phyloP scores from a whole-genome alignment of 371 early-diverging fungal species.

The Rhizomucor miehei region DNA sequence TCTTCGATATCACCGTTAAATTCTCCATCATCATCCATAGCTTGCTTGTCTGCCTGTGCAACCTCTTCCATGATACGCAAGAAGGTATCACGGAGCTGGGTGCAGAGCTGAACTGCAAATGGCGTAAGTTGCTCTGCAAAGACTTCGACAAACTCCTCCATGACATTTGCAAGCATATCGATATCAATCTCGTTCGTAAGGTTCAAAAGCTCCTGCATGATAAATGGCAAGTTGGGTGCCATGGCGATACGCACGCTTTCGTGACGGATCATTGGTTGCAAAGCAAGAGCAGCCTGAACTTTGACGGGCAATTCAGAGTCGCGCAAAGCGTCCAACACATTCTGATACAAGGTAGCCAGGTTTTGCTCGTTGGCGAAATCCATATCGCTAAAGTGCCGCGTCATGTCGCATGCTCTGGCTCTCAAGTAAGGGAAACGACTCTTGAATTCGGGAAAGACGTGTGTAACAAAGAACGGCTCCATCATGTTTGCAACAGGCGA shows the following conservation, averaged over 20 bases:
- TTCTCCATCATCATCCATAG: conserved; percentile 34
- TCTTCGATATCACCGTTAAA: conserved; percentile 48
- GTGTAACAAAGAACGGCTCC: conserved; percentile 75
- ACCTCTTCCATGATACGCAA: conserved; percentile 76
- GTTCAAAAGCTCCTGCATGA: conserved; percentile 82
- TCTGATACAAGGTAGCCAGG: conserved; percentile 55
- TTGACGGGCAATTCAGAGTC: conserved; percentile 84
- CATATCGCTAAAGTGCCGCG: conserved; percentile 39
- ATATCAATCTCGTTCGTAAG: conserved; percentile 89
- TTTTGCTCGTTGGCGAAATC: conserved; percentile 46
- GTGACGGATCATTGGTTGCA: conserved; percentile 74
- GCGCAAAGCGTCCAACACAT: conserved; percentile 61
- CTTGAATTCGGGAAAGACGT: conserved; percentile 86
- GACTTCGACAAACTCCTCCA: conserved; percentile 87
- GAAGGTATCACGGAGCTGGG: conserved; percentile 81
- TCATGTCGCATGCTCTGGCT: conserved; percentile 55
- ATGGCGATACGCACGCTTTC: conserved; percentile 70
- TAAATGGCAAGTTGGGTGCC: conserved; percentile 70
- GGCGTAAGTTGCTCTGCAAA: conserved; percentile 87
- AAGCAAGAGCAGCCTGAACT: conserved; percentile 77
- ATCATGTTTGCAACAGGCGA: conserved; percentile 63
- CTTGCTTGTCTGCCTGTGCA: conserved; percentile 33
- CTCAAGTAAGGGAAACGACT: conserved; percentile 78
- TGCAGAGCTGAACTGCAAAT: conserved; percentile 83
- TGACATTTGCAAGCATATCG: conserved; percentile 81